These are phyloP conservation scores for Penicillium alfredii DNA, from an alignment of 495 filamentous ascomycete genomes.

Conservation along the genomic window DNA sequence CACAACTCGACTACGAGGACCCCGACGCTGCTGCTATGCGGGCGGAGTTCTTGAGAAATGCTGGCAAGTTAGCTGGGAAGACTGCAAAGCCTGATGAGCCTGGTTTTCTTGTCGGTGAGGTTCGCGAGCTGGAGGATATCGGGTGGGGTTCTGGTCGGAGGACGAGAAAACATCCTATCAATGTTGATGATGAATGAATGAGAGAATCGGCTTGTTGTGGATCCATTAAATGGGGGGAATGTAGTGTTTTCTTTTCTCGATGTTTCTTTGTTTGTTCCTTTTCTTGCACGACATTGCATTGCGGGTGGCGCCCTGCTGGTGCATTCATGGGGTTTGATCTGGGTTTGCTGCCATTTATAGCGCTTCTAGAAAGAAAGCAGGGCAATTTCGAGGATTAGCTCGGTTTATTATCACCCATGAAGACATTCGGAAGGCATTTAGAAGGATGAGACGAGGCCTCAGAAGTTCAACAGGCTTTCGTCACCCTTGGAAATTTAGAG, in stretches of 20 bases:
- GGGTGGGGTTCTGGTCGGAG: conserved; percentile 35
- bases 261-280: no score
- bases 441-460: no score
- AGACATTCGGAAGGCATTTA: no score
- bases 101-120: conserved; percentile 22
- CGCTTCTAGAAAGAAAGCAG: no score
- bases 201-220: conserved; percentile 11
- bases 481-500: background rate
- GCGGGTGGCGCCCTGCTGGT: conserved; percentile 16
- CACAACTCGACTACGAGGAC: conserved; percentile 51
- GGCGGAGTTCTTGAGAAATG: conserved; percentile 39
- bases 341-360: no score
- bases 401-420: no score
- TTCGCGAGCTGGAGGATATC: conserved; percentile 31
- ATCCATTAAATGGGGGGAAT: conserved; percentile 1
- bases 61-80: conserved; percentile 35
- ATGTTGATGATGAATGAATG: conserved; percentile 19
- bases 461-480: no score
- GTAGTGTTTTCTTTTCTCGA: conserved; percentile 2
- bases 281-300: conserved; percentile 17
- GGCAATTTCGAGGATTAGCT: no score
- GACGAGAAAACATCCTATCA: conserved; percentile 32
- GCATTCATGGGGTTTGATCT: conserved; percentile 2
- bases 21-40: conserved; percentile 45
- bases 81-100: conserved; percentile 14